phyloP scores from a whole-genome alignment of 2,329 filamentous ascomycete genomes.

The Phoma sp. region DNA sequence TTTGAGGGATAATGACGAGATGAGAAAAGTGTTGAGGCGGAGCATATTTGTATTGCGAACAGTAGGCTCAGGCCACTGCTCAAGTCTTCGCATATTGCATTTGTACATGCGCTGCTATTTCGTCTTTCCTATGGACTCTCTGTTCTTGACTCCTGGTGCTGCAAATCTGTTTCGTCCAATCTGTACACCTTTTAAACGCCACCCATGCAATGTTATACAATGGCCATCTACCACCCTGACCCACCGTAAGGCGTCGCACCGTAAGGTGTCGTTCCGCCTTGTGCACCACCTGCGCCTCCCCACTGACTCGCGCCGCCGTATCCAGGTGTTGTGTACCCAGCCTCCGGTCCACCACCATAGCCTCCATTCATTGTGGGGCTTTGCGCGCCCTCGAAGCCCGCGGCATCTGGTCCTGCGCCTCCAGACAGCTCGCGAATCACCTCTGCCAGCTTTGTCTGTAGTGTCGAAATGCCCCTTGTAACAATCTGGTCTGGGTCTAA shows the following conservation, averaged over 20 bases:
- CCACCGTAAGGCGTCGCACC: conserved; percentile 68
- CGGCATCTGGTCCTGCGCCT: conserved; percentile 58
- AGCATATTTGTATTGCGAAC: too few relatives aligned
- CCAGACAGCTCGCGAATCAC: conserved; percentile 73
- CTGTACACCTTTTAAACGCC: conserved; percentile 29
- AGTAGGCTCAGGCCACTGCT: too few relatives aligned
- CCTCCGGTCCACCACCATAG: conserved; percentile 65
- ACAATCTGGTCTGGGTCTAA: conserved; percentile 91
- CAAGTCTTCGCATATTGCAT: background rate
- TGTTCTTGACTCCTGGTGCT: too few relatives aligned
- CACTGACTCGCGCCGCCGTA: conserved; percentile 66
- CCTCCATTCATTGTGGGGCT: conserved; percentile 64
- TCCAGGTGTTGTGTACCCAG: conserved; percentile 73
- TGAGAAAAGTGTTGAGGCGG: too few relatives aligned
- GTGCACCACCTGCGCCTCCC: conserved; percentile 57
- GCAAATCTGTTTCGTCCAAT: background rate
- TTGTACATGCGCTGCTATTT: conserved; percentile 3
- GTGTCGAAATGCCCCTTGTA: conserved; percentile 82
- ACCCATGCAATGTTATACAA: conserved; percentile 39
- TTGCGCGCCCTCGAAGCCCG: conserved; percentile 68
- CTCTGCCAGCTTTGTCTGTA: conserved; percentile 88
- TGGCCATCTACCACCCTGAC: conserved; percentile 18
- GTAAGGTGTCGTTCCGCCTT: conserved; percentile 61
- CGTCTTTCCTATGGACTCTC: too few relatives aligned
- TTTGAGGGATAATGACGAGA: too few relatives aligned